Conservation (phyloP, 1,284 basidiomycete genomes). For the Vanrija sp. region DNA sequence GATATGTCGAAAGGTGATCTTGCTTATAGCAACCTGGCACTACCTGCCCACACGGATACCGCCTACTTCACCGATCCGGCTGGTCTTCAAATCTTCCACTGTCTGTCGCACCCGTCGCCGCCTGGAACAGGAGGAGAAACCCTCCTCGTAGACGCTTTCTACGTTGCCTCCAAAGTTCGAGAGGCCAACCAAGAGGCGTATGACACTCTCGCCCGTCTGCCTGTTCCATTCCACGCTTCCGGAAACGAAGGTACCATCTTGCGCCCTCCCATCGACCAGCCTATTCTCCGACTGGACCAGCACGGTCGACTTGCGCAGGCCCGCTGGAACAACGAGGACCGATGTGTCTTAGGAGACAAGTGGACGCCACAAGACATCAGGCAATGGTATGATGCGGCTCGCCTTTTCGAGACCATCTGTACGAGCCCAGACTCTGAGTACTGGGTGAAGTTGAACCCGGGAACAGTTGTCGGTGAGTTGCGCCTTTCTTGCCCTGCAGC, state of each 20-base stretch:
- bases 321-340: slow-evolving; percentile 93
- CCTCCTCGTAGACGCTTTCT: slow-evolving; percentile 91
- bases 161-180: slow-evolving; percentile 74
- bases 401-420: slow-evolving; percentile 71
- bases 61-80: slow-evolving; percentile 93
- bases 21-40: slow-evolving; percentile 77
- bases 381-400: slow-evolving; percentile 79
- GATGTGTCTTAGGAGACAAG: slow-evolving; percentile 65
- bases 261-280: slow-evolving; percentile 56
- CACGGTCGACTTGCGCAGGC: slow-evolving; percentile 67
- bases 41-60: slow-evolving; percentile 91
- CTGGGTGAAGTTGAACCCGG: slow-evolving; percentile 82
- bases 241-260: slow-evolving; percentile 68
- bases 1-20: slow-evolving; percentile 87
- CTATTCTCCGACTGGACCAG: slow-evolving; percentile 63
- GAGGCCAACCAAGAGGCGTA: slow-evolving; percentile 71
- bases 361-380: slow-evolving; percentile 61
- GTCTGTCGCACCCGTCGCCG: slow-evolving; percentile 69
- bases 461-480: slow-evolving; percentile 73
- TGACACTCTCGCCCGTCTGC: slow-evolving; percentile 63
- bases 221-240: slow-evolving; percentile 80
- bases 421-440: slow-evolving; percentile 80
- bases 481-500: neutral
- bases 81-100: slow-evolving; percentile 91
- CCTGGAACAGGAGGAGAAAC: slow-evolving; percentile 78